Conservation (phyloP, 768 basidiomycete species). For the Rhizopogon vinicolor region DNA sequence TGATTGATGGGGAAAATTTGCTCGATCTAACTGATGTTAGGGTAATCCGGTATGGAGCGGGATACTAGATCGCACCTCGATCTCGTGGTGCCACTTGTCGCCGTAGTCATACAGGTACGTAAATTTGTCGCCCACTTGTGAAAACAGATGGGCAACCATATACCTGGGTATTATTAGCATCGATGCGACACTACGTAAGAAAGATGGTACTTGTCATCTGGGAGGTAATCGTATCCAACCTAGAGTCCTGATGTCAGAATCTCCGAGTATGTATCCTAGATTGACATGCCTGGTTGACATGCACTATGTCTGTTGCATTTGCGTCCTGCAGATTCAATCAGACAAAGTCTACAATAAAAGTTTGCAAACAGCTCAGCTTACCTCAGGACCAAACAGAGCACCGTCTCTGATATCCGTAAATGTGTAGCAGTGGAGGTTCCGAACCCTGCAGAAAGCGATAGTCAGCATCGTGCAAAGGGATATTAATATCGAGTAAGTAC, state of each 20-base stretch:
- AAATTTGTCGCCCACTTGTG: conserved; percentile 25
- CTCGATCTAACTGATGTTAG: conserved; percentile 12
- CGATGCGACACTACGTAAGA: neutral
- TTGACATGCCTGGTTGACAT: conserved; percentile 12
- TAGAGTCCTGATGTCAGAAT: neutral
- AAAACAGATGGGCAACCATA: conserved; percentile 25
- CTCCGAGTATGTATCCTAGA: neutral
- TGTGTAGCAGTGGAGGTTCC: conserved; percentile 28
- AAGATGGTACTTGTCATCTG: conserved; percentile 17
- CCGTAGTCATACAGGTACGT: conserved; percentile 32
- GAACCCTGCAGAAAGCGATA: conserved; percentile 7
- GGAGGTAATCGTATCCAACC: conserved; percentile 26
- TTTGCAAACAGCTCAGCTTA: conserved; percentile 1
- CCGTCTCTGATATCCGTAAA: conserved; percentile 33
- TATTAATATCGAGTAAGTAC: conserved; percentile 5
- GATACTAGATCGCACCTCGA: conserved; percentile 15
- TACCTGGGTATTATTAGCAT: conserved; percentile 6
- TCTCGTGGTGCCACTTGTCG: conserved; percentile 28
- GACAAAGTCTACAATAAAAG: neutral
- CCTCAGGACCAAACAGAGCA: conserved; percentile 27
- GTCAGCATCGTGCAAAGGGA: neutral
- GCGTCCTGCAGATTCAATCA: conserved; percentile 11
- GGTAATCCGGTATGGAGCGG: neutral
- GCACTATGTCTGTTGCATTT: conserved; percentile 17
- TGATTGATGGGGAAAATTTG: conserved; percentile 22